Evolutionary conservation across 179 eudicot genomes (phyloP).

Genomic region (Gypsophila paniculata): DNA sequence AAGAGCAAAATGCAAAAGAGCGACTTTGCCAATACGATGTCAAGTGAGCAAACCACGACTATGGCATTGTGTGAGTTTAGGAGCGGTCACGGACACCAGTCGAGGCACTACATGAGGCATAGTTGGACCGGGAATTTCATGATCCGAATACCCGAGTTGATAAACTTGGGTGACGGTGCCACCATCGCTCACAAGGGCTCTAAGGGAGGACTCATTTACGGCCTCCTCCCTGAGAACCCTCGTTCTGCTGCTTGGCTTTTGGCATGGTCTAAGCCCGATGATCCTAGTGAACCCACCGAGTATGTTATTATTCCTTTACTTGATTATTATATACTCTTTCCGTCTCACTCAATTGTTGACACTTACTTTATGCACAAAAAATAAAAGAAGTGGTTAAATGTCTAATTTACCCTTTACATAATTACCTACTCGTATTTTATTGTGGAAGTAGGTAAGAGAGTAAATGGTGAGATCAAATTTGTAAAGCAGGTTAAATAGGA

Average conservation of each 20-base stretch:
- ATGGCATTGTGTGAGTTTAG: background rate
- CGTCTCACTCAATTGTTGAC: too few species aligned
- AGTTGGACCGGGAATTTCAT: slow-evolving; percentile 11
- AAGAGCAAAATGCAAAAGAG: background rate
- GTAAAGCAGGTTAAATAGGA: too few species aligned
- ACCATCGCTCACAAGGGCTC: slow-evolving; percentile 20
- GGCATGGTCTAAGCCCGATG: slow-evolving; percentile 21
- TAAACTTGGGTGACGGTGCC: slow-evolving; percentile 2
- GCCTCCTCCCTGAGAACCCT: background rate
- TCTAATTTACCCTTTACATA: too few species aligned
- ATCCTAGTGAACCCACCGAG: slow-evolving; percentile 5
- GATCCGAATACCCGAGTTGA: slow-evolving; percentile 10
- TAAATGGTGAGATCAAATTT: too few species aligned
- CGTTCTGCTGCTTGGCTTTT: slow-evolving; percentile 22
- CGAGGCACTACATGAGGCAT: slow-evolving; percentile 8
- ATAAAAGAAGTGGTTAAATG: too few species aligned
- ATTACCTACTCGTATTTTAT: too few species aligned
- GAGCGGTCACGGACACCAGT: background rate
- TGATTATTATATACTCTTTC: too few species aligned
- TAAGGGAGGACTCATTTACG: slow-evolving; percentile 14
- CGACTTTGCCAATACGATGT: background rate
- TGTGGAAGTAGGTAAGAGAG: too few species aligned
- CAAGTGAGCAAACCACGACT: background rate
- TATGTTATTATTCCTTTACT: background rate
- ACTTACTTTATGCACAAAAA: too few species aligned